Base-by-base conservation (phyloP, 2,329 filamentous ascomycete genomes). In the Pseudovirgaria hyperparasitica region DNA sequence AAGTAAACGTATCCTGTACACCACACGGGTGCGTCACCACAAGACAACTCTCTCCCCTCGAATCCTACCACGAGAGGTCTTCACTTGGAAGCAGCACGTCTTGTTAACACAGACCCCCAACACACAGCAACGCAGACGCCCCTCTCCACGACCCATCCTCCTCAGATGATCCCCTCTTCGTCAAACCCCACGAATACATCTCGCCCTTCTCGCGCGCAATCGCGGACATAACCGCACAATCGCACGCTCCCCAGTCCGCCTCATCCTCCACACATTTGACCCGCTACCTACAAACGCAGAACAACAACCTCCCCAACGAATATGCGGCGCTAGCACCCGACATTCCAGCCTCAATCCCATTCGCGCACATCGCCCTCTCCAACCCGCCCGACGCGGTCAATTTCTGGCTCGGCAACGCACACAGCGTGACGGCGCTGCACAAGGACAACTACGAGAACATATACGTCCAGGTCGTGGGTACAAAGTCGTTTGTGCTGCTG, bases 401-500 rank as follows among this genome's bases (percentile, higher is more conserved):
- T 46, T 63, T 90, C 43, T 87, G 82, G 82, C 72, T 90, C 26
- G 82, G 82, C 28, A 55, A 82, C 53, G 70, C 71, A 2, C 62
- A 60, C 19, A 80, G 74, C 15, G 63, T 69, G 1, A 86, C 81
- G 0, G 75, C 77, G 1, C 51, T 86, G 28, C 82, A 90, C 55
- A 80, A 78, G 43, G 82, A 90, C 54, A 80, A 80, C 42, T 87
- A 86, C 50, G 81, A 90, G 50, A 90, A 90, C 47, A 65, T 90
- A 1, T 90, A 86, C 48, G 76, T 82, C 2, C 81, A 87, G 43
- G 52, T 87, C 9, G 50, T 72, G 1, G 82, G 82, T 0, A 56
- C 58, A 30, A 90, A 90, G 48, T 72, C 80, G 39, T 90, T 90
- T 39, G 66, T 75, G 0, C 59, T 90, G 2, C 53, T 90, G 2